Conservation (phyloP, 2,329 filamentous ascomycete genomes). For the Fusarium sp. region DNA sequence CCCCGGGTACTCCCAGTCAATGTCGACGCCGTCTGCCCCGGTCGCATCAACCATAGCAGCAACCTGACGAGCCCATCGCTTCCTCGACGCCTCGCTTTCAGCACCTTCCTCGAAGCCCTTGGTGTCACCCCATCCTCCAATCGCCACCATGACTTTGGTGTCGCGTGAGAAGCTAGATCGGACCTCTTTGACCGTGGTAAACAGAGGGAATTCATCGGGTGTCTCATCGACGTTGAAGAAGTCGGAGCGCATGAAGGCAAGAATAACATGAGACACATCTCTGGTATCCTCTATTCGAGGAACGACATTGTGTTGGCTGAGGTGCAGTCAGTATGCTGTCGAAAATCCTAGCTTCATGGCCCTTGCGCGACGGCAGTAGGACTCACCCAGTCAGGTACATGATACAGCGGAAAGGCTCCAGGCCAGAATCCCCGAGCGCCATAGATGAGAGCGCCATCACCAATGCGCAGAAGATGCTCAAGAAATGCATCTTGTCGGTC, state of each 20-base stretch:
- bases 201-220: slow-evolving; percentile 61
- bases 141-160: slow-evolving; percentile 76
- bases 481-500: slow-evolving; percentile 2
- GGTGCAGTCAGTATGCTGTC: slow-evolving; percentile 41
- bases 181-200: slow-evolving; percentile 62
- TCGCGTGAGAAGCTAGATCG: slow-evolving; percentile 61
- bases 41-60: slow-evolving; percentile 70
- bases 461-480: neutral
- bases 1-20: slow-evolving; percentile 76
- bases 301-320: slow-evolving; percentile 61
- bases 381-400: slow-evolving; percentile 65
- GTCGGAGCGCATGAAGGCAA: slow-evolving; percentile 69
- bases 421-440: neutral
- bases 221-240: slow-evolving; percentile 60
- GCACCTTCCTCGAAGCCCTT: slow-evolving; percentile 71
- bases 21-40: slow-evolving; percentile 73
- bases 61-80: slow-evolving; percentile 73
- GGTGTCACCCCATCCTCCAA: slow-evolving; percentile 81
- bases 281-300: slow-evolving; percentile 53
- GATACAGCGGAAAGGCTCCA: slow-evolving; percentile 49
- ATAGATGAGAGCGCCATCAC: neutral
- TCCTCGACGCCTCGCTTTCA: slow-evolving; percentile 62
- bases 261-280: slow-evolving; percentile 67
- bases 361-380: neutral
- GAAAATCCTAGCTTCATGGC: neutral